Conservation (phyloP, 2,329 filamentous ascomycete species). For the Fusarium sp. region DNA sequence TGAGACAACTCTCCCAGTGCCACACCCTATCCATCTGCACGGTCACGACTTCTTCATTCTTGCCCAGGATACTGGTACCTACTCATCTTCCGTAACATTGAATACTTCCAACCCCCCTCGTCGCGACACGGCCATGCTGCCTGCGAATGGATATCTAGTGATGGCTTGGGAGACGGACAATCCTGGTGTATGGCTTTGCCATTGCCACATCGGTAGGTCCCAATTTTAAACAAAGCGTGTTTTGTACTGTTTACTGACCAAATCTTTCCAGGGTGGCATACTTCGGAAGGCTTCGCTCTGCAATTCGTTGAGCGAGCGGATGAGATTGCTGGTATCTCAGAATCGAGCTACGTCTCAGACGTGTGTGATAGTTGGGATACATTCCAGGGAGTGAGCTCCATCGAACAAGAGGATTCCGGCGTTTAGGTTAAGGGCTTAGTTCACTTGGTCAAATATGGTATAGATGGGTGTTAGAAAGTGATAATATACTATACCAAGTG, state of each 20-base stretch:
- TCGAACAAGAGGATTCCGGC: slow-evolving; percentile 14
- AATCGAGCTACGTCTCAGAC: slow-evolving; percentile 19
- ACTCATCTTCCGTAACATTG: slow-evolving; percentile 14
- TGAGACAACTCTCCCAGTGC: slow-evolving; percentile 40
- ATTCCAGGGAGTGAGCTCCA: slow-evolving; percentile 5
- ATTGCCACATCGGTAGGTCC: slow-evolving; percentile 60
- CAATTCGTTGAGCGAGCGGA: slow-evolving; percentile 20
- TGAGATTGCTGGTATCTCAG: slow-evolving; percentile 6
- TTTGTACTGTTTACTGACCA: neutral
- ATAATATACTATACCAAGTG: no score
- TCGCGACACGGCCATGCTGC: slow-evolving; percentile 65
- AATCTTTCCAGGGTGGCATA: neutral
- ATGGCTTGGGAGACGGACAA: slow-evolving; percentile 65
- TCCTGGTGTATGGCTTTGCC: slow-evolving; percentile 64
- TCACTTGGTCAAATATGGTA: no score
- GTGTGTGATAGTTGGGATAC: slow-evolving; percentile 14
- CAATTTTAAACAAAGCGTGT: accelerated
- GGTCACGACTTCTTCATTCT: slow-evolving; percentile 54
- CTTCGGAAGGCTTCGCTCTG: slow-evolving; percentile 14
- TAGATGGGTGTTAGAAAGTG: no score
- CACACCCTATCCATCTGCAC: slow-evolving; percentile 56
- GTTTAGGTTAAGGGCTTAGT: neutral
- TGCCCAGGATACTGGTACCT: slow-evolving; percentile 41
- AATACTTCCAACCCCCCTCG: slow-evolving; percentile 61
- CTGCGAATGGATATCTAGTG: slow-evolving; percentile 60